phyloP scores from a whole-genome alignment of 306 rosid species.

The Biancaea sappan region DNA sequence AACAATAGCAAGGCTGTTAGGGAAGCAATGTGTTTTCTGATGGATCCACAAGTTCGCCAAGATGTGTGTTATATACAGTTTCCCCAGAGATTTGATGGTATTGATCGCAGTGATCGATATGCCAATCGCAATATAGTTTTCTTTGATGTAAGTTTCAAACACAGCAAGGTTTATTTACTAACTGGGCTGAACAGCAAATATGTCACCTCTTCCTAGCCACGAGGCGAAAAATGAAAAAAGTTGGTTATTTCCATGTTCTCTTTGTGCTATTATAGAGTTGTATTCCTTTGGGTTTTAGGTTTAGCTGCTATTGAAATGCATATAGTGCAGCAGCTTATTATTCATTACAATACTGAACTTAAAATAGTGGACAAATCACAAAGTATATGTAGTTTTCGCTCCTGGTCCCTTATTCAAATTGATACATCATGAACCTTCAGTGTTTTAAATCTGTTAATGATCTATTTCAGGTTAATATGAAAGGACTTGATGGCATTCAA shows the following conservation, averaged over 20 bases:
- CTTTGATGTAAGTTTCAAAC: conserved; percentile 84
- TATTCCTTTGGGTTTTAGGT: background rate
- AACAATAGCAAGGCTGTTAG: conserved; percentile 96
- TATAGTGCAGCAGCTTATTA: background rate
- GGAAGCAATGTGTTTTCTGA: conserved; percentile 98
- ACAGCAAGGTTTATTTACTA: background rate
- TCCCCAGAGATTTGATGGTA: conserved; percentile 99
- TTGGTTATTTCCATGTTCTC: background rate
- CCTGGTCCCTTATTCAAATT: background rate
- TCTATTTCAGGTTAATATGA: conserved; percentile 88
- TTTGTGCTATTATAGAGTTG: conserved; percentile 20
- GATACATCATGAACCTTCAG: conserved; percentile 4
- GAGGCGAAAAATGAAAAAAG: background rate
- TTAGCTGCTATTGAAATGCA: background rate
- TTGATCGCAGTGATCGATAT: conserved; percentile 96
- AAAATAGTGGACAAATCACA: conserved; percentile 1
- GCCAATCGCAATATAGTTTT: conserved; percentile 96
- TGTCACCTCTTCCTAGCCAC: no score
- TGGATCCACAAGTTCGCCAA: conserved; percentile 90
- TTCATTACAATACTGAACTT: conserved; percentile 2
- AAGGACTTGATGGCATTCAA: conserved; percentile 96
- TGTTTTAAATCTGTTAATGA: conserved; percentile 22
- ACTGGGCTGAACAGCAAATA: background rate
- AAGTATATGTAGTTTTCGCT: background rate
- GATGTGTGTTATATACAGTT: conserved; percentile 90